These are phyloP conservation scores for Epichloe coenophiala DNA, from an alignment of 2,329 filamentous ascomycete species.

Conservation along the genomic window DNA sequence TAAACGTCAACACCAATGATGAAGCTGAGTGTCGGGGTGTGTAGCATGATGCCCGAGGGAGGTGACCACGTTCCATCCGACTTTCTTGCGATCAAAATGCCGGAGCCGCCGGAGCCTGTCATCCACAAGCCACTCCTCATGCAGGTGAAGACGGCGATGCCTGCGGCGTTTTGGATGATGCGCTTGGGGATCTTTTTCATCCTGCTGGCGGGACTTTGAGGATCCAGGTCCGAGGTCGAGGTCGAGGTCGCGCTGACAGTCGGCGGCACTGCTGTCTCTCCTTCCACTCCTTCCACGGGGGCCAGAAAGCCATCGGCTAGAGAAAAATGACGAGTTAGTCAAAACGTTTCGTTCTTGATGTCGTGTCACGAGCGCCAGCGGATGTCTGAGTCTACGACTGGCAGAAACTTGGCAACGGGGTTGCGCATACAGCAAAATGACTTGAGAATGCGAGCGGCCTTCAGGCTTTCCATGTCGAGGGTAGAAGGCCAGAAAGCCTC, in stretches of 20 bases:
- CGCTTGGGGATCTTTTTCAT: constrained; percentile 72
- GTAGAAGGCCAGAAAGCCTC: constrained; percentile 79
- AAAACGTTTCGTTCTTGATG: background rate
- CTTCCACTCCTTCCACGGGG: constrained; percentile 24
- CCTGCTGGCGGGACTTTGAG: constrained; percentile 40
- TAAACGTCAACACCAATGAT: constrained; percentile 89
- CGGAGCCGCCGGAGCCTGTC: constrained; percentile 80
- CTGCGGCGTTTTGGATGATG: constrained; percentile 80
- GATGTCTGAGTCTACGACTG: too few species aligned
- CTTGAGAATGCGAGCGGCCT: constrained; percentile 76
- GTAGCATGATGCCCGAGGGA: constrained; percentile 79
- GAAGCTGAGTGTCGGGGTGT: constrained; percentile 81
- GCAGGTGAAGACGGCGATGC: constrained; percentile 85
- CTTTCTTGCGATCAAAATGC: constrained; percentile 70
- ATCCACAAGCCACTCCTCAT: constrained; percentile 91
- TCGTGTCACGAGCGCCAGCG: background rate
- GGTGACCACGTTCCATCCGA: constrained; percentile 84
- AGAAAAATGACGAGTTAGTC: constrained; percentile 2
- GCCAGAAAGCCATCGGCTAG: constrained; percentile 44
- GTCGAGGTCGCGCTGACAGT: constrained; percentile 10
- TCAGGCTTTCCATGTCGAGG: constrained; percentile 80
- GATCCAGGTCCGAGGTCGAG: constrained; percentile 11
- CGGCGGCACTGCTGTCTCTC: background rate
- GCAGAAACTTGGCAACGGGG: background rate
- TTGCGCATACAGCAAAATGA: constrained; percentile 66